Base-by-base conservation (phyloP, 306 rosid genomes). In the Mucuna pruriens region DNA sequence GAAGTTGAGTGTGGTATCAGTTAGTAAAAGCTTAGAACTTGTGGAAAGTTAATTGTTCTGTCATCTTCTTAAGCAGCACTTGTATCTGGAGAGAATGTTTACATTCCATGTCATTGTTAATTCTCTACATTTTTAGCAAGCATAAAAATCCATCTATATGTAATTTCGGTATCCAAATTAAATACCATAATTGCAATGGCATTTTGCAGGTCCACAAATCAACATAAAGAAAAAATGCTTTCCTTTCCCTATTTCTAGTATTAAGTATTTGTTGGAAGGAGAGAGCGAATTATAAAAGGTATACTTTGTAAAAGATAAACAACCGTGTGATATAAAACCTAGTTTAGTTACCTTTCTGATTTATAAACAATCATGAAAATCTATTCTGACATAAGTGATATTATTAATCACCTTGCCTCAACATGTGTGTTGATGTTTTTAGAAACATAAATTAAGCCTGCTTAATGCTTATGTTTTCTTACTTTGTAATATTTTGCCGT, bases 121-220 rank as follows among this genome's bases (percentile, higher is more conserved):
- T 48, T 36, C 79, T 73, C 74, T 10, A 80, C 55, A 74, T 31
- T 73, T 19, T n/a, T 10, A 49, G 67, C 52, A 46, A 81, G 29
- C n/a, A 51, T 20, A 51, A 0, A 65, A 51, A 62, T 69, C 38
- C 49, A 74, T 25, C 19, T 52, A 29, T 70, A 17, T 54, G 42
- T 71, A 45, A 34, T 71, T 33, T 33, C 6, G 46, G 23, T 40
- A 65, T 55, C 23, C 49, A 68, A 40, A 33, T 38, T 38, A 68
- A 40, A 33, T 38, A 19, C 48, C 29, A 34, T 4, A 20, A 13
- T 66, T 10, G 3, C 1, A 40, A 20, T 62, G 0, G 26, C 48
- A 64, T 71, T 72, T 54, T 39, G 39, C 26, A 15, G 19, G 52
- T 11, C 20, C 55, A 48, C 52, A 8, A 9, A 72, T 72, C 15